Evolutionary conservation across 306 rosid species (phyloP).

Genomic region (Fragaria nilgerrensis): DNA sequence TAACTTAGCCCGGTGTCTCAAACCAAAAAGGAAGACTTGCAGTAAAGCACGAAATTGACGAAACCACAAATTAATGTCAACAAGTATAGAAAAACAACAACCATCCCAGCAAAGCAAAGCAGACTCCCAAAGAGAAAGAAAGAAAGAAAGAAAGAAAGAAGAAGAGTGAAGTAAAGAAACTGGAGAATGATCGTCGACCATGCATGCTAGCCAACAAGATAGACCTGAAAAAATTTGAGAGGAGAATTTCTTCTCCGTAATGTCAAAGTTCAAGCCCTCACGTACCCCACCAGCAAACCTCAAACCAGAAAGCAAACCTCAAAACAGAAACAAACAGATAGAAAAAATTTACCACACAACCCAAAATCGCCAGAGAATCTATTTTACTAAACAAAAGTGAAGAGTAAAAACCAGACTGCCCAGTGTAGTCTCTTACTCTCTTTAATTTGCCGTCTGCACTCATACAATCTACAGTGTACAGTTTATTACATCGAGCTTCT

Average conservation of each 20-base stretch:
- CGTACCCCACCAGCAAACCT: constrained; percentile 29
- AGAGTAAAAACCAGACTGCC: no score
- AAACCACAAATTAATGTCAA: constrained; percentile 34
- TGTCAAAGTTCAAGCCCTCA: constrained; percentile 59
- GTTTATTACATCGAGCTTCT: no score
- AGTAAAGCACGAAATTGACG: constrained; percentile 17
- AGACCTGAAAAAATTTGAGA: background rate
- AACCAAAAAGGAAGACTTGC: constrained; percentile 13
- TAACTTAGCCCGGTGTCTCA: background rate
- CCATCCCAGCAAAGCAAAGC: background rate
- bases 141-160: background rate
- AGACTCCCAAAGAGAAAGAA: background rate
- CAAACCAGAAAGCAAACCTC: background rate
- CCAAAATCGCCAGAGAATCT: no score
- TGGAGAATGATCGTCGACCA: background rate
- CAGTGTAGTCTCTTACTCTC: no score
- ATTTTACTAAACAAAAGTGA: no score
- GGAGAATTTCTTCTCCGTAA: constrained; percentile 13
- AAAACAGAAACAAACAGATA: background rate
- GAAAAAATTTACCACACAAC: background rate
- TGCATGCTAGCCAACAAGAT: constrained; percentile 18
- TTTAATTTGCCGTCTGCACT: no score
- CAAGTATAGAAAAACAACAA: constrained; percentile 21
- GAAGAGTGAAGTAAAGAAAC: constrained; percentile 41
- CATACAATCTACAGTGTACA: no score